phyloP scores from a whole-genome alignment of 768 basidiomycete species.

The Psilocybe cubensis region DNA sequence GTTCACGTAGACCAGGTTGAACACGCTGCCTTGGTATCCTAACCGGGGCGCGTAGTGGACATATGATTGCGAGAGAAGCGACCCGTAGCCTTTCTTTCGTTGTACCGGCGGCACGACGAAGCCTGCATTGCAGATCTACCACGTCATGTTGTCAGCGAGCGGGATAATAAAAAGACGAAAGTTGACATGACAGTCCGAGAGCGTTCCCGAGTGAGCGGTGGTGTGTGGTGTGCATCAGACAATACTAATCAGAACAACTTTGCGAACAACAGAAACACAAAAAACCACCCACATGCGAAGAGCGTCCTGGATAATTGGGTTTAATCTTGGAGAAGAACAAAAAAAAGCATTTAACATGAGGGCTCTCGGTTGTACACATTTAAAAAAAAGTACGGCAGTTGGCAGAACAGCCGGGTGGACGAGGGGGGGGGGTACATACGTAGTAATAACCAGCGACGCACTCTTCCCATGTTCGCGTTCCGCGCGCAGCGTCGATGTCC shows the following conservation, averaged over 20 bases:
- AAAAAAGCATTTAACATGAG: no score
- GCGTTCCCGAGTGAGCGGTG: slow-evolving; percentile 17
- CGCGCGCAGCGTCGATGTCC: slow-evolving; percentile 46
- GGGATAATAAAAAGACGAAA: background rate
- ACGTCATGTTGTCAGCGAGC: background rate
- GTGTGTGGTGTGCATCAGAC: no score
- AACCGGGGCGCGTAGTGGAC: slow-evolving; percentile 79
- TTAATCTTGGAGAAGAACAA: slow-evolving; percentile 50
- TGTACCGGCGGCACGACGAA: slow-evolving; percentile 75
- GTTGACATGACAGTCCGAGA: slow-evolving; percentile 13
- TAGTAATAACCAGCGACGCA: slow-evolving; percentile 82
- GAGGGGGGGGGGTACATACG: slow-evolving; percentile 48
- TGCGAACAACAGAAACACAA: background rate
- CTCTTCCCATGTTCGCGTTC: slow-evolving; percentile 63
- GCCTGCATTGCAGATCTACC: slow-evolving; percentile 88
- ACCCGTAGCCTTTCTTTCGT: slow-evolving; percentile 70
- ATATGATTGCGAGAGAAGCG: slow-evolving; percentile 75
- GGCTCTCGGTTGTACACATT: no score
- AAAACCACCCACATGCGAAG: slow-evolving; percentile 74
- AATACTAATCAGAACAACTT: no score
- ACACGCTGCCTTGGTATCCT: slow-evolving; percentile 80
- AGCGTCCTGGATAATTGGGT: slow-evolving; percentile 89
- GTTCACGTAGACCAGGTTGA: slow-evolving; percentile 90
- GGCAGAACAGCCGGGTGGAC: background rate
- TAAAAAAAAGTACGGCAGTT: background rate